Evolutionary conservation across 805 yeast genomes (phyloP), one percentile per base, ranked within the genome.

Genomic region (Vanderwaltozyma tropicalis): DNA sequence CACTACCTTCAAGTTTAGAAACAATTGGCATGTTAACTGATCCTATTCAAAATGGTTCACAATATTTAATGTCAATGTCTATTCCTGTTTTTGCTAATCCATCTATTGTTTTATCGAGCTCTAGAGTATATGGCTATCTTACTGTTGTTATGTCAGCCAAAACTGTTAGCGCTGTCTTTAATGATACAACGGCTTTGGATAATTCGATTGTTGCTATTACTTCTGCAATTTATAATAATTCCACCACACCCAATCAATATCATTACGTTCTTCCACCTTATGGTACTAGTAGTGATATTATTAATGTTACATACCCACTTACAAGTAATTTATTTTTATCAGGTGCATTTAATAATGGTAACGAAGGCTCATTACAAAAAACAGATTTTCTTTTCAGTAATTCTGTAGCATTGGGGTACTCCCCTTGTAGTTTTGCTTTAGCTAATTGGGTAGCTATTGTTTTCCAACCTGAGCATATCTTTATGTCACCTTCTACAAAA

Each of bases 401-500:
- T 3, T 46, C 58, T 11, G 69, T 80, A 4, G 76, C 88, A 1
- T 64, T 72, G 2, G 86, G 86, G 0, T 78, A 61, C 48, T 62
- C 76, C 0, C 62, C 67, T 0, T 70, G 71, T 12, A 57, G 66
- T 20, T 61, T 72, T 32, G 39, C 48, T 2, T 58, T 68, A 31
- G 67, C 64, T 1, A 64, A 63, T 11, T 87, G 96, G 96, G 72
- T 76, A n/a, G 78, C 87, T 2, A 59, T 78, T 0, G 74, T 87
- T 4, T 79, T 79, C 45, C 94, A 85, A 53, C 61, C 69, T 1
- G 68, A 74, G 42, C 44, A 64, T 2, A 69, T 60, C 2, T 84
- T 86, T 55, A 63, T 74, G 54, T 72, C 66, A 3, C 92, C 95
- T 0, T 69, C 80, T 5, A 61, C 68, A 17, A 71, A 69, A 44